Conservation (phyloP, 768 basidiomycete genomes). For the Rhizopogon salebrosus region DNA sequence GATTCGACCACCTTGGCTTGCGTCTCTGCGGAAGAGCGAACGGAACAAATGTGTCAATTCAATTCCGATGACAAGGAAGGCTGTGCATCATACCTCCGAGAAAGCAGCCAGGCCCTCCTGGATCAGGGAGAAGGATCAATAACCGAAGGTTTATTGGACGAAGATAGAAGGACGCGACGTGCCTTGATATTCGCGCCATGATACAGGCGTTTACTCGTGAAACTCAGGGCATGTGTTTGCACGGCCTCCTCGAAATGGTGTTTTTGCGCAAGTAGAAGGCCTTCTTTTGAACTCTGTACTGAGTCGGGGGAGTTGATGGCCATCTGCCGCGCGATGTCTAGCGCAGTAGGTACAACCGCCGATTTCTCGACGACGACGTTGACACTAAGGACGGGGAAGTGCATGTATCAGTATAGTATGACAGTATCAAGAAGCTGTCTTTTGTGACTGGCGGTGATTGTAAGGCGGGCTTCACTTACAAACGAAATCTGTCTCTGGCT, state of each 20-base stretch:
- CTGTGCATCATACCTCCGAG: constrained; percentile 41
- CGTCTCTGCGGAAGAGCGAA: constrained; percentile 31
- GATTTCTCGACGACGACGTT: constrained; percentile 59
- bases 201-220: constrained; percentile 49
- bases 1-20: constrained; percentile 51
- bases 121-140: constrained; percentile 3
- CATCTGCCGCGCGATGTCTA: constrained; percentile 57
- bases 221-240: constrained; percentile 37
- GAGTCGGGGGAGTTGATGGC: constrained; percentile 70
- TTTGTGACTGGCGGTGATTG: constrained; percentile 6
- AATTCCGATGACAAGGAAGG: neutral
- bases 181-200: constrained; percentile 69
- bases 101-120: constrained; percentile 74
- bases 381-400: constrained; percentile 42
- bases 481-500: constrained; percentile 66
- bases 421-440: constrained; percentile 1
- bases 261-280: constrained; percentile 50
- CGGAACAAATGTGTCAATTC: neutral
- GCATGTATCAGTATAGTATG: constrained; percentile 3
- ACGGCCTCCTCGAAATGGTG: constrained; percentile 50
- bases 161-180: constrained; percentile 10
- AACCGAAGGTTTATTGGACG: constrained; percentile 3
- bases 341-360: constrained; percentile 53
- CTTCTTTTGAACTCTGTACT: constrained; percentile 72
- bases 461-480: constrained; percentile 45